Conservation (phyloP, 2,329 filamentous ascomycete genomes). For the Talaromyces sp. region DNA sequence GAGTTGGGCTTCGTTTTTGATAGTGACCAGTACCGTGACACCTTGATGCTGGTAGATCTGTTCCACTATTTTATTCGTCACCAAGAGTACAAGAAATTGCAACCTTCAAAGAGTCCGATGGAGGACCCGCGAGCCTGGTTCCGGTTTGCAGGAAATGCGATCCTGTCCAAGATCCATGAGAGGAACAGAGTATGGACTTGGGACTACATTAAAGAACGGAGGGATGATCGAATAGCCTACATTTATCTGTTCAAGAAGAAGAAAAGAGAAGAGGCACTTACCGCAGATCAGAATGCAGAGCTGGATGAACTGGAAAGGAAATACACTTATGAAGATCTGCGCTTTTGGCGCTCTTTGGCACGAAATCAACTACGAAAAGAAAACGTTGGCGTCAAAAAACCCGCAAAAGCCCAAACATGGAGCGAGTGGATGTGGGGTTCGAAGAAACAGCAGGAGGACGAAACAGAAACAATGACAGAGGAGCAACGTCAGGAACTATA, state of each 20-base stretch:
- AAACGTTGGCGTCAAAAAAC: conserved; percentile 78
- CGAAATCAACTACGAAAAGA: conserved; percentile 94
- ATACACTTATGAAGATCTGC: conserved; percentile 85
- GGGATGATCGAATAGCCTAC: conserved; percentile 82
- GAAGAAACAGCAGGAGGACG: conserved; percentile 64
- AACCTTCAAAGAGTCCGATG: conserved; percentile 77
- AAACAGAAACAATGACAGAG: conserved; percentile 85
- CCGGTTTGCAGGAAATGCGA: conserved; percentile 80
- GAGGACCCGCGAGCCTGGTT: conserved; percentile 93
- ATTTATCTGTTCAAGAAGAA: conserved; percentile 96
- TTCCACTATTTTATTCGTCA: conserved; percentile 98
- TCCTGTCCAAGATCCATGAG: conserved; percentile 91
- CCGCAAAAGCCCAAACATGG: conserved; percentile 74
- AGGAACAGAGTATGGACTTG: conserved; percentile 90
- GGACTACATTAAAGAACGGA: conserved; percentile 87
- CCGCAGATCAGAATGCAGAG: conserved; percentile 64
- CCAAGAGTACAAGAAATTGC: conserved; percentile 90
- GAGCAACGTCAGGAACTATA: conserved; percentile 95
- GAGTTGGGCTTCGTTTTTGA: conserved; percentile 98
- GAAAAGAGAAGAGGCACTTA: conserved; percentile 65
- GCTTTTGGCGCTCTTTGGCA: conserved; percentile 93
- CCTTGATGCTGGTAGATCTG: conserved; percentile 93
- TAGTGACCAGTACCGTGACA: conserved; percentile 94
- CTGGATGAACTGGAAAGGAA: conserved; percentile 77
- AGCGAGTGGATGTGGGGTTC: conserved; percentile 85